phyloP scores from a whole-genome alignment of 306 rosid species.

The Cyamopsis tetragonoloba region DNA sequence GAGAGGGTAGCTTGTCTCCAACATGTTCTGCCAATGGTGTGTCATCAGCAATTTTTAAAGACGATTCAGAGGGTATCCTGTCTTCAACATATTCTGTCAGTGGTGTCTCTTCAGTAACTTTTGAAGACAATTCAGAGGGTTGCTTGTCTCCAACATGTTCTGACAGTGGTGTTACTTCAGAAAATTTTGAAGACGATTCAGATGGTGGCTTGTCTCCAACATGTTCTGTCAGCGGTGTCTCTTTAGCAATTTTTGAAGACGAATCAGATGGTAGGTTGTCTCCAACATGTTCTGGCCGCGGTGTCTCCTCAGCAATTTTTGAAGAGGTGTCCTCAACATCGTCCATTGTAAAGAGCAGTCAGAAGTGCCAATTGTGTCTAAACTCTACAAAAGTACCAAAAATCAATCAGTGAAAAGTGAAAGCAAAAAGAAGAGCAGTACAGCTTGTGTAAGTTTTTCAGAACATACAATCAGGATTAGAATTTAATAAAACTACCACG shows the following conservation, averaged over 20 bases:
- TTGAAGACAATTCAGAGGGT: conserved; percentile 23
- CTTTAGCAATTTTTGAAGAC: conserved; percentile 19
- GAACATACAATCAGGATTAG: background rate
- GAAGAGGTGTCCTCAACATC: conserved; percentile 43
- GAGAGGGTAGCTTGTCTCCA: conserved; percentile 30
- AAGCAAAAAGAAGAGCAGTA: conserved; percentile 1
- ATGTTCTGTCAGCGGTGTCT: background rate
- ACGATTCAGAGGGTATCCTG: conserved; percentile 8
- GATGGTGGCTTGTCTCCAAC: conserved; percentile 30
- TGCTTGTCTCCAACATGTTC: conserved; percentile 30
- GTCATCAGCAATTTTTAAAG: conserved; percentile 25
- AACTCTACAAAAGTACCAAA: conserved; percentile 33
- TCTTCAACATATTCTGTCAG: background rate
- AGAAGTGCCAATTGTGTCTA: conserved; percentile 32
- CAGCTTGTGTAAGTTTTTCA: background rate
- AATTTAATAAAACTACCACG: background rate
- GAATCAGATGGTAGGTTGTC: conserved; percentile 35
- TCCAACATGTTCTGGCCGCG: conserved; percentile 18
- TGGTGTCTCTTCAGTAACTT: background rate
- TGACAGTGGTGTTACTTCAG: conserved; percentile 26
- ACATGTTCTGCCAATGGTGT: conserved; percentile 17
- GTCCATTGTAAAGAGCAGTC: conserved; percentile 53
- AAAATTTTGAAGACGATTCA: conserved; percentile 27
- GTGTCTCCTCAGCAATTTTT: conserved; percentile 34
- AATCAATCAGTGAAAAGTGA: conserved; percentile 14